Conservation (phyloP, 129 eudicot genomes). For the Cynara cardunculus region DNA sequence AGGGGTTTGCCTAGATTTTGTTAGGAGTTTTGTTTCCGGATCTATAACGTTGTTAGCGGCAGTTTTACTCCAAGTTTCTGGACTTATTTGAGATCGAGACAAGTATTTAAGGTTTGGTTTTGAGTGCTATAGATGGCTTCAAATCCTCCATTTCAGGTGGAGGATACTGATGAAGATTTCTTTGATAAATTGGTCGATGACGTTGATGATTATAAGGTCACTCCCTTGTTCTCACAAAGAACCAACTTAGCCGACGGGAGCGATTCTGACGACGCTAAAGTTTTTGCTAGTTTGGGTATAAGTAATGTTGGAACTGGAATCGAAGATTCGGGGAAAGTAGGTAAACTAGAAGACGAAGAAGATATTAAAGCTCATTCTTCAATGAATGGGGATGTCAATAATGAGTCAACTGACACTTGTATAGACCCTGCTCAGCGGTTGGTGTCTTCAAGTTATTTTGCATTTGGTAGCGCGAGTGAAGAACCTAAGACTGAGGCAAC, state of each 20-base stretch:
- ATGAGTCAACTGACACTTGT: constrained; percentile 3
- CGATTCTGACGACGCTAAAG: constrained; percentile 52
- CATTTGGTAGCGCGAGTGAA: constrained; percentile 21
- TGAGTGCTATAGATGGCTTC: constrained; percentile 27
- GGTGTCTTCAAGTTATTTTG: constrained; percentile 23
- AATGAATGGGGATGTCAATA: not conserved
- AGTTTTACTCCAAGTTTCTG: not conserved
- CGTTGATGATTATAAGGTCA: constrained; percentile 45
- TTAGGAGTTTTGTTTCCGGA: constrained; percentile 20
- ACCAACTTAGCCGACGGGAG: constrained; percentile 22
- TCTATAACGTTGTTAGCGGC: constrained; percentile 19
- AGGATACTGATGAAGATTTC: constrained; percentile 78
- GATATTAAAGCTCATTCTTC: not conserved
- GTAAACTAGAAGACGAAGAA: constrained; percentile 4
- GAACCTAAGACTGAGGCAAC: constrained; percentile 7
- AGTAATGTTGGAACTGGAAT: constrained; percentile 19
- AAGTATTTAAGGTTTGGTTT: constrained; percentile 22
- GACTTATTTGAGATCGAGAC: not conserved
- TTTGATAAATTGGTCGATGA: constrained; percentile 64
- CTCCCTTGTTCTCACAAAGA: not conserved
- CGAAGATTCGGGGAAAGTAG: constrained; percentile 17
- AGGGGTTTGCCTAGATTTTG: not conserved
- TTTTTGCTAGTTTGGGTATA: constrained; percentile 51
- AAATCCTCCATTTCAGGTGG: constrained; percentile 70
- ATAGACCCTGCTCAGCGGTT: not conserved